Evolutionary conservation across 305 asterid species (phyloP).

Genomic region (Fraxinus platypoda): DNA sequence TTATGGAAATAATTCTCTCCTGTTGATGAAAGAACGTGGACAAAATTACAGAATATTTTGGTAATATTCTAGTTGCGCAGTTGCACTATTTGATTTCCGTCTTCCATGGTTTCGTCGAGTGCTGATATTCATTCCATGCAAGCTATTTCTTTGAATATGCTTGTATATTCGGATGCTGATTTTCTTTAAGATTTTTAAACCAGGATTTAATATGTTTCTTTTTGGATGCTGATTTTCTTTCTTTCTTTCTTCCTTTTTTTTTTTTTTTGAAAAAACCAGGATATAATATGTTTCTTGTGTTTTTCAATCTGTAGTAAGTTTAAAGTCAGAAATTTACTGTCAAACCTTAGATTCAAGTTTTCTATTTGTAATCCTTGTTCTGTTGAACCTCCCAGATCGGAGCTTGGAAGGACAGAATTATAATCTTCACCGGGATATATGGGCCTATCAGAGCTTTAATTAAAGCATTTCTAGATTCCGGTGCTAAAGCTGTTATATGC

Average conservation of each 20-base stretch:
- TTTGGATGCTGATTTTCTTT: neutral
- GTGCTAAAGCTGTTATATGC: conserved; percentile 96
- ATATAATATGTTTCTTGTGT: neutral
- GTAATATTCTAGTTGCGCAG: neutral
- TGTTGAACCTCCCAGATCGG: conserved; percentile 56
- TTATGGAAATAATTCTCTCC: conserved; percentile 8
- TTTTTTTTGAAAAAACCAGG: neutral
- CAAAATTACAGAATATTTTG: neutral
- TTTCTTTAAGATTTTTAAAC: neutral
- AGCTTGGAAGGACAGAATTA: conserved; percentile 95
- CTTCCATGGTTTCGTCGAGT: neutral
- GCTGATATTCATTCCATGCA: neutral
- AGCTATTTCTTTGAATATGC: neutral
- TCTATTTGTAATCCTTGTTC: conserved; percentile 6
- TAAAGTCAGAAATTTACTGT: neutral
- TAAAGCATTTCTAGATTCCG: conserved; percentile 89
- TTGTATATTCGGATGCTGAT: neutral
- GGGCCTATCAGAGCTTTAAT: conserved; percentile 80
- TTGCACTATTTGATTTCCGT: neutral
- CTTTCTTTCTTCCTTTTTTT: too few species aligned
- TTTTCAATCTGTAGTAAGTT: neutral
- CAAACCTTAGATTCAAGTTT: neutral
- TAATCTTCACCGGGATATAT: conserved; percentile 77
- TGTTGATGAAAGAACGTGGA: neutral
- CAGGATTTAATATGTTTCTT: neutral